phyloP scores from a whole-genome alignment of 441 rosid genomes.

The Jatropha podagrica region DNA sequence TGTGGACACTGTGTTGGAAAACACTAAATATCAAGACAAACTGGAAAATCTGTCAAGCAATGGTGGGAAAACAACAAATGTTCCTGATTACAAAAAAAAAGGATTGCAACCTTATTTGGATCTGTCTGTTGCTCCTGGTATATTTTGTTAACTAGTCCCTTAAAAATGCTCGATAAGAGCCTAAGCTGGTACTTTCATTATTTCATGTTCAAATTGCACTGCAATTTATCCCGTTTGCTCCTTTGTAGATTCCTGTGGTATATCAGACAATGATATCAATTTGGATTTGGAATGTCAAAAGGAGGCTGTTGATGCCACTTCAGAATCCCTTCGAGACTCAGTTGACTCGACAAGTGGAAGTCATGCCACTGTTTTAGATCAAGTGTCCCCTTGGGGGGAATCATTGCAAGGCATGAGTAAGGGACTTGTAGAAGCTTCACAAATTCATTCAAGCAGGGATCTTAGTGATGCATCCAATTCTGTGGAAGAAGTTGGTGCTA shows the following conservation, averaged over 20 bases:
- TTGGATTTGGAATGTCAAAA: slow-evolving; percentile 23
- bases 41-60: slow-evolving; percentile 22
- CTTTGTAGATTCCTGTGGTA: slow-evolving; percentile 29
- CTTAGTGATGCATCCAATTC: slow-evolving; percentile 17
- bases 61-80: slow-evolving; percentile 17
- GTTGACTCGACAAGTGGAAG: slow-evolving; percentile 31
- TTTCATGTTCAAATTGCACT: background rate
- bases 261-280: slow-evolving; percentile 22
- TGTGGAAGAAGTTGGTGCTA: slow-evolving; percentile 18
- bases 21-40: slow-evolving; percentile 19
- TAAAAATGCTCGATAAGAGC: slow-evolving; percentile 9
- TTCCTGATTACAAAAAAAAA: slow-evolving; percentile 18
- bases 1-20: slow-evolving; percentile 17
- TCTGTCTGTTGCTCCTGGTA: slow-evolving; percentile 37
- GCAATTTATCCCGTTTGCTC: background rate
- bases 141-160: slow-evolving; percentile 16
- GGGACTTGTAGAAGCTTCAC: slow-evolving; percentile 21
- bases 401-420: slow-evolving; percentile 12
- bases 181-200: background rate
- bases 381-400: slow-evolving; percentile 23
- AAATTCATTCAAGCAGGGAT: slow-evolving; percentile 14
- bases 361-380: slow-evolving; percentile 26
- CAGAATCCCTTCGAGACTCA: slow-evolving; percentile 25
- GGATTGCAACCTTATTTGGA: slow-evolving; percentile 18
- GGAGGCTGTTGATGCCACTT: slow-evolving; percentile 20